phyloP scores from a whole-genome alignment of 1,284 basidiomycete genomes.

The Marasmius oreades region DNA sequence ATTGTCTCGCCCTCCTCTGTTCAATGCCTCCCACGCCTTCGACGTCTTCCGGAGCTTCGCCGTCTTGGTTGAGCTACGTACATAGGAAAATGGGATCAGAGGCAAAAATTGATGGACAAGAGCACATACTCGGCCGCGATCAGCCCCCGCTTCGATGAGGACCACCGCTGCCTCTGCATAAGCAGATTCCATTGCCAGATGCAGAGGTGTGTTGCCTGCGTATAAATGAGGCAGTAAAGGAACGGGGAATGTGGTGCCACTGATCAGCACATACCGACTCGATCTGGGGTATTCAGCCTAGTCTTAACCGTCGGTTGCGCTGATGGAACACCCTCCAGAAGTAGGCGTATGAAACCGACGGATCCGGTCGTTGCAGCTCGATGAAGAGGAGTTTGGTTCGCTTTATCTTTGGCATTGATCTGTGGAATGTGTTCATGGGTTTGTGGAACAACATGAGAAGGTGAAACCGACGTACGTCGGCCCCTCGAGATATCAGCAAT shows the following conservation, averaged over 20 bases:
- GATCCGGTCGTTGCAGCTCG: slow-evolving; percentile 94
- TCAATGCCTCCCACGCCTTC: slow-evolving; percentile 86
- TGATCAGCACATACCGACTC: slow-evolving; percentile 57
- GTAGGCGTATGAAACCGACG: slow-evolving; percentile 77
- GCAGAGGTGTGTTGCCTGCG: slow-evolving; percentile 89
- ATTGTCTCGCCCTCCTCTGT: slow-evolving; percentile 72
- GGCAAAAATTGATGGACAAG: slow-evolving; percentile 3
- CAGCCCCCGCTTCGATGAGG: slow-evolving; percentile 91
- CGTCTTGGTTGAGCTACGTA: slow-evolving; percentile 72
- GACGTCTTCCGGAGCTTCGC: slow-evolving; percentile 80
- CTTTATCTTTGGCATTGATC: slow-evolving; percentile 91
- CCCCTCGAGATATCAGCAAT: slow-evolving; percentile 79
- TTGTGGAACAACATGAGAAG: neutral
- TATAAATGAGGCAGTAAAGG: slow-evolving; percentile 13
- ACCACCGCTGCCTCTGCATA: slow-evolving; percentile 87
- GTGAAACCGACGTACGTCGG: slow-evolving; percentile 60
- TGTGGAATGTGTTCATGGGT: slow-evolving; percentile 28
- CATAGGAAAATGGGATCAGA: slow-evolving; percentile 15
- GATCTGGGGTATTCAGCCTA: slow-evolving; percentile 82
- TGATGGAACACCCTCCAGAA: slow-evolving; percentile 54
- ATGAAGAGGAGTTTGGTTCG: slow-evolving; percentile 90
- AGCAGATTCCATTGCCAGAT: slow-evolving; percentile 92
- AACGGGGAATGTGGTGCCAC: slow-evolving; percentile 10
- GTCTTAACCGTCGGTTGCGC: slow-evolving; percentile 74
- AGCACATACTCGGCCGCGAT: slow-evolving; percentile 73